Percentiles rank a stretch among this genome's conserved stretches.
Evolutionary conservation across 2,329 filamentous ascomycete species (phyloP).

Genomic region (Phyllosticta citriasiana): DNA sequence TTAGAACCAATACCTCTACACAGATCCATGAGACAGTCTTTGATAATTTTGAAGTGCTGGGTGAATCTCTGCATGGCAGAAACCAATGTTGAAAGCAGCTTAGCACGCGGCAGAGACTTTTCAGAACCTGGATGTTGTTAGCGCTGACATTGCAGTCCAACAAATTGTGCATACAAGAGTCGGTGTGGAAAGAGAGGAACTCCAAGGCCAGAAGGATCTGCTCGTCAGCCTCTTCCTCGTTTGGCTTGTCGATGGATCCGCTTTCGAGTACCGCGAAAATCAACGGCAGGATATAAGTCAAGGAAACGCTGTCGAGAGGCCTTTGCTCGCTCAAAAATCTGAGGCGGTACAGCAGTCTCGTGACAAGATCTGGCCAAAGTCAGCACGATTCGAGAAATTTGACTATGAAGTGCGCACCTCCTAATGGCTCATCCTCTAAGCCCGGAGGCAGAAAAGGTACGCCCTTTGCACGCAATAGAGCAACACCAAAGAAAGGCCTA

Average conservation of each 20-base stretch:
- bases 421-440: slow-evolving; percentile 69
- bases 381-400: background rate
- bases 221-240: slow-evolving; percentile 70
- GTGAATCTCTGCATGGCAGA: slow-evolving; percentile 77
- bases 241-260: slow-evolving; percentile 61
- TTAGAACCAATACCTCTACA: slow-evolving; percentile 77
- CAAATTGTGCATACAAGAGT: slow-evolving; percentile 47
- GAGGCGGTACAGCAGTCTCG: slow-evolving; percentile 79
- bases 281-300: slow-evolving; percentile 80
- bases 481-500: slow-evolving; percentile 75
- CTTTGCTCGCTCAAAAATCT: slow-evolving; percentile 86
- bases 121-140: slow-evolving; percentile 45
- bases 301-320: slow-evolving; percentile 79
- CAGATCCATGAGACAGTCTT: slow-evolving; percentile 81
- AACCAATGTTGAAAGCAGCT: slow-evolving; percentile 63
- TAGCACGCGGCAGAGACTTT: slow-evolving; percentile 61
- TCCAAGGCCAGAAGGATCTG: slow-evolving; percentile 85
- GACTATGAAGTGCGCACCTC: slow-evolving; percentile 38
- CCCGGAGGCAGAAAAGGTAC: slow-evolving; percentile 62
- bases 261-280: slow-evolving; percentile 68
- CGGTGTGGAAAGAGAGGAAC: slow-evolving; percentile 79
- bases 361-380: slow-evolving; percentile 51
- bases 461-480: slow-evolving; percentile 70
- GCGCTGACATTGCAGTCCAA: background rate
- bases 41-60: slow-evolving; percentile 90